Base-by-base conservation (phyloP, 108 stramenopile genomes). In the Discostella stelligeroides region DNA sequence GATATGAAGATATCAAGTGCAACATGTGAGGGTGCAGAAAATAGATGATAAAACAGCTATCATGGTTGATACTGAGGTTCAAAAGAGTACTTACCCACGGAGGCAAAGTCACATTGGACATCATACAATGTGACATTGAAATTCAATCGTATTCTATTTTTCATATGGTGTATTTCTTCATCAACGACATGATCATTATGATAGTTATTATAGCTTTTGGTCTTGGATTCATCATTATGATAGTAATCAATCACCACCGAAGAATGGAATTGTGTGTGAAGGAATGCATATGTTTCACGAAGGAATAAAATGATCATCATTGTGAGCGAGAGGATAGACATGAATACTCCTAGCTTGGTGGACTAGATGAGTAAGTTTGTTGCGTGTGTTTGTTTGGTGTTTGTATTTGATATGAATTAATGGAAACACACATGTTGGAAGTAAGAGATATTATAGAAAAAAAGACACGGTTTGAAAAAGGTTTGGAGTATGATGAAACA, bases 61-160 rank as follows among this genome's bases (percentile, higher is more conserved):
- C n/a, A n/a, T n/a, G n/a, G n/a, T n/a, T n/a, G n/a, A n/a, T n/a
- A n/a, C n/a, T n/a, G n/a, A n/a, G n/a, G n/a, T n/a, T n/a, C n/a
- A n/a, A n/a, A n/a, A n/a, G n/a, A n/a, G n/a, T n/a, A 54, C 72
- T 72, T 41, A 72, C 72, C 96, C 2, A 97, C 89, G 7, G 80
- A 76, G 7, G 92, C 91, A 75, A 89, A 95, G 68, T 97, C 96
- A 76, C 96, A 97, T 49, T 94, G 89, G 42, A 97, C 62, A 81
- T 92, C 91, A 53, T 92, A 71, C 67, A 97, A 49, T 40, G 94
- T 95, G 41, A 97, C 84, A 71, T 97, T 95, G 72, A 97, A 97
- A 72, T 97, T 95, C 48, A 97, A 74, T 23, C 89, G 79, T 27
- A 97, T 69, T 25, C 21, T 34, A 12, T 51, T 42, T 25, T 75